Conservation (phyloP, 2,329 filamentous ascomycete genomes). For the Penicillium sp. region DNA sequence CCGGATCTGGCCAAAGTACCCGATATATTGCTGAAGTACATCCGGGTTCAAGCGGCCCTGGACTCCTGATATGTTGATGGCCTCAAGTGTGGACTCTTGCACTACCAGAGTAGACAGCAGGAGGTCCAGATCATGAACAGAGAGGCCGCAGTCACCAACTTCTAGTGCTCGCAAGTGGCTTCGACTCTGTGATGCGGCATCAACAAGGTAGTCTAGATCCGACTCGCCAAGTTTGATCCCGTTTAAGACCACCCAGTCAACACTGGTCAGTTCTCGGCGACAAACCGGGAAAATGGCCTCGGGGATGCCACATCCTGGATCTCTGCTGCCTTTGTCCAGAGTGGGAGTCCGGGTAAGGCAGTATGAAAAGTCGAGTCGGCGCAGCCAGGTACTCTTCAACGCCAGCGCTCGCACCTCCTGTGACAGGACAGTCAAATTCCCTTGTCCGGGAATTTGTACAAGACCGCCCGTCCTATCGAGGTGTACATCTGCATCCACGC, state of each 20-base stretch:
- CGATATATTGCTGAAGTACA: constrained; percentile 64
- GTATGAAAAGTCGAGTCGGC: constrained; percentile 64
- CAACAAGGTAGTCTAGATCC: constrained; percentile 64
- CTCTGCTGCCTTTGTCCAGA: constrained; percentile 49
- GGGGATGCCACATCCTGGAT: constrained; percentile 66
- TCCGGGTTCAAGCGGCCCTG: constrained; percentile 62
- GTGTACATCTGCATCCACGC: constrained; percentile 60
- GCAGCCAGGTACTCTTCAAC: constrained; percentile 61
- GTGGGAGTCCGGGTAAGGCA: constrained; percentile 58
- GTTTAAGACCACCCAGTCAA: constrained; percentile 68
- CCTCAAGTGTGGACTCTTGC: constrained; percentile 66
- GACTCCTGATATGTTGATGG: constrained; percentile 65
- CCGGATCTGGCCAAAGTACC: constrained; percentile 63
- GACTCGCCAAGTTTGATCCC: constrained; percentile 68
- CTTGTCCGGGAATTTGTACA: constrained; percentile 53
- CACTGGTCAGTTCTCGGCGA: constrained; percentile 63
- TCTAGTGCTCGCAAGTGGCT: constrained; percentile 67
- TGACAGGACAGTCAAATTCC: constrained; percentile 58
- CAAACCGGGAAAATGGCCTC: constrained; percentile 68
- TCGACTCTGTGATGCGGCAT: constrained; percentile 62
- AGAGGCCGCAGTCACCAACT: constrained; percentile 59
- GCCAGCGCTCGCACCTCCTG: constrained; percentile 67
- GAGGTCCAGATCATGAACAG: constrained; percentile 53
- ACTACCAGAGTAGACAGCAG: constrained; percentile 62
- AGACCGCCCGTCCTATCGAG: constrained; percentile 59